Percentiles rank a stretch among this genome's conserved stretches.
Evolutionary conservation across 2,329 filamentous ascomycete species (phyloP).

Genomic region (Sarocladiaceae sp.): DNA sequence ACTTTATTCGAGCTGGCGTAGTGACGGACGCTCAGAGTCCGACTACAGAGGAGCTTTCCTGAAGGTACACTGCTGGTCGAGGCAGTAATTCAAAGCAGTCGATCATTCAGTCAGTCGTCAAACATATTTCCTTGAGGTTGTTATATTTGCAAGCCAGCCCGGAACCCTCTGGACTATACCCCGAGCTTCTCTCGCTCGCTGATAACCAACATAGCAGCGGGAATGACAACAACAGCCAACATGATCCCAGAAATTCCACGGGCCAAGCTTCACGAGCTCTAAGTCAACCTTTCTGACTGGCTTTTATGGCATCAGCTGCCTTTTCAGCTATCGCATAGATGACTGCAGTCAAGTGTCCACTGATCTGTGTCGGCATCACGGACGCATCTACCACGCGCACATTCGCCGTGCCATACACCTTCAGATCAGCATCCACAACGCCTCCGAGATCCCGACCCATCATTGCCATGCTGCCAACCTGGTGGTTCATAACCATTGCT

Average conservation of each 20-base stretch:
- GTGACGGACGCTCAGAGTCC: neutral
- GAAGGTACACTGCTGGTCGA: too few species aligned
- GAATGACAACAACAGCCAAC: too few species aligned
- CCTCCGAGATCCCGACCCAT: slow-evolving; percentile 12
- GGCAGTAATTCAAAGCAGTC: too few species aligned
- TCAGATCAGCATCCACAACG: slow-evolving; percentile 7
- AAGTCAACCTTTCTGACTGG: too few species aligned
- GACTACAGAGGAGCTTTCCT: too few species aligned
- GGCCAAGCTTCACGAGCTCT: neutral
- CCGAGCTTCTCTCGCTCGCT: too few species aligned
- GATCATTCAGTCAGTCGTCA: too few species aligned
- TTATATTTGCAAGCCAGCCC: neutral
- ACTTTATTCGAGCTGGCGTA: too few species aligned
- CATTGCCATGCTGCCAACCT: too few species aligned
- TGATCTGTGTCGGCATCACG: slow-evolving; percentile 12
- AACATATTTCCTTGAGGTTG: neutral
- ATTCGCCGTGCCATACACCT: slow-evolving; percentile 11
- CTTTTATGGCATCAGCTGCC: slow-evolving; percentile 11
- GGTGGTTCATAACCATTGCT: too few species aligned
- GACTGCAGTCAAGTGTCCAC: slow-evolving; percentile 12
- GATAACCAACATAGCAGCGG: too few species aligned
- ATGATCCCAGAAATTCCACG: neutral
- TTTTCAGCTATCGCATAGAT: slow-evolving; percentile 12
- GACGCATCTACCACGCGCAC: slow-evolving; percentile 14
- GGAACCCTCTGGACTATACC: too few species aligned